These are phyloP conservation scores for Fonsecaea pugnacius DNA, from an alignment of 2,329 filamentous ascomycete genomes.

Conservation along the genomic window DNA sequence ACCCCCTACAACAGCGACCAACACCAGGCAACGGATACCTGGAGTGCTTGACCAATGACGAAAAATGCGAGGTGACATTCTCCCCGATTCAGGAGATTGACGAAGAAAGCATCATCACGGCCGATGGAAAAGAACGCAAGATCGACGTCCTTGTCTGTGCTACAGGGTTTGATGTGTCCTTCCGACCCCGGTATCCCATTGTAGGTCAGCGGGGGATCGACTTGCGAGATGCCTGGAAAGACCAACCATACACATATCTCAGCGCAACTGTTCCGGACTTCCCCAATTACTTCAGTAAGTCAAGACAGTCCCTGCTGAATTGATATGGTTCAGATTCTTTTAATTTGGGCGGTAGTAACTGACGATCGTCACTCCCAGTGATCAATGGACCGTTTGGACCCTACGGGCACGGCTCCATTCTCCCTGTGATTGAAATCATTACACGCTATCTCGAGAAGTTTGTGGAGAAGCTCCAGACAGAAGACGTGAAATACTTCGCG, in stretches of 20 bases:
- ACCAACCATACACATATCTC: slow-evolving; percentile 42
- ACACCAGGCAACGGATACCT: slow-evolving; percentile 52
- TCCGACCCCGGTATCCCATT: slow-evolving; percentile 42
- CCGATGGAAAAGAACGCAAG: slow-evolving; percentile 40
- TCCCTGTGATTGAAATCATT: slow-evolving; percentile 27
- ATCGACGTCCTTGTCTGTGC: slow-evolving; percentile 44
- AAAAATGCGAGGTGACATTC: slow-evolving; percentile 42
- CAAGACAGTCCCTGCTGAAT: neutral
- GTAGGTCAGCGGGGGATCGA: slow-evolving; percentile 39
- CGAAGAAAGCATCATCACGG: slow-evolving; percentile 35
- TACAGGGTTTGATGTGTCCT: slow-evolving; percentile 40
- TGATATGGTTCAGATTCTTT: too few species aligned
- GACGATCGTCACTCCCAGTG: slow-evolving; percentile 27
- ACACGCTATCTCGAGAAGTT: slow-evolving; percentile 49
- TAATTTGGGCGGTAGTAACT: neutral
- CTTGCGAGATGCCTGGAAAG: slow-evolving; percentile 37
- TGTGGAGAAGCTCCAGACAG: slow-evolving; percentile 53
- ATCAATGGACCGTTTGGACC: slow-evolving; percentile 40
- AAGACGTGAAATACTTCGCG: slow-evolving; percentile 51
- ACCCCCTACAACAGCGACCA: slow-evolving; percentile 45
- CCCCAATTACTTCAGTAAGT: slow-evolving; percentile 41
- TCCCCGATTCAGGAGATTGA: slow-evolving; percentile 14
- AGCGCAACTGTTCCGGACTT: slow-evolving; percentile 41
- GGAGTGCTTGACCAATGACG: slow-evolving; percentile 32
- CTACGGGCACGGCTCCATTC: slow-evolving; percentile 37